These are phyloP conservation scores for Gypsophila paniculata DNA, from an alignment of 179 eudicot genomes.

Conservation along the genomic window DNA sequence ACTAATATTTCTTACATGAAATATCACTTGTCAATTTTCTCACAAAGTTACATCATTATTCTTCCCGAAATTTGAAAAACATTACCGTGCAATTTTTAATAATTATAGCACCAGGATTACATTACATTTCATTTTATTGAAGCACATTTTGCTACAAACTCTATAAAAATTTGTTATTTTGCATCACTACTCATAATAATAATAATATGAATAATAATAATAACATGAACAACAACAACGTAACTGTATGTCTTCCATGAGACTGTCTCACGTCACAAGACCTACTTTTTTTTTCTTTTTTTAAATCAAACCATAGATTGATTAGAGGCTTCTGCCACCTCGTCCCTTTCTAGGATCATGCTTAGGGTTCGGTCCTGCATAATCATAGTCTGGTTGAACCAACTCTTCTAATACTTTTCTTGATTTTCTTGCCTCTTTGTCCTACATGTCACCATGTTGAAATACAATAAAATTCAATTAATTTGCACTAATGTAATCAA, in stretches of 20 bases:
- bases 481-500: neutral
- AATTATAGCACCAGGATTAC: neutral
- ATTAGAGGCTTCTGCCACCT: constrained; percentile 30
- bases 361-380: constrained; percentile 78
- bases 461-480: neutral
- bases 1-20: neutral
- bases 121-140: neutral
- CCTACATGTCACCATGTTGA: constrained; percentile 29
- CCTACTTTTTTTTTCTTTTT: no score
- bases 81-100: neutral
- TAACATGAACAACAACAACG: no score
- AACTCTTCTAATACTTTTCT: constrained; percentile 56
- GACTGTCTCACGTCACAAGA: no score
- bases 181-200: neutral
- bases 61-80: neutral
- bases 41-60: neutral
- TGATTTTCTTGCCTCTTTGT: constrained; percentile 26
- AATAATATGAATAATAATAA: no score
- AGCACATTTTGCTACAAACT: neutral
- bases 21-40: neutral
- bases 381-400: constrained; percentile 59
- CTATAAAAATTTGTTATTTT: neutral
- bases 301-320: no score
- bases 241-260: no score
- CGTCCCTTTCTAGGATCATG: constrained; percentile 73